Conservation (phyloP, 345 rosid species). For the Arabidopsis arenosa region DNA sequence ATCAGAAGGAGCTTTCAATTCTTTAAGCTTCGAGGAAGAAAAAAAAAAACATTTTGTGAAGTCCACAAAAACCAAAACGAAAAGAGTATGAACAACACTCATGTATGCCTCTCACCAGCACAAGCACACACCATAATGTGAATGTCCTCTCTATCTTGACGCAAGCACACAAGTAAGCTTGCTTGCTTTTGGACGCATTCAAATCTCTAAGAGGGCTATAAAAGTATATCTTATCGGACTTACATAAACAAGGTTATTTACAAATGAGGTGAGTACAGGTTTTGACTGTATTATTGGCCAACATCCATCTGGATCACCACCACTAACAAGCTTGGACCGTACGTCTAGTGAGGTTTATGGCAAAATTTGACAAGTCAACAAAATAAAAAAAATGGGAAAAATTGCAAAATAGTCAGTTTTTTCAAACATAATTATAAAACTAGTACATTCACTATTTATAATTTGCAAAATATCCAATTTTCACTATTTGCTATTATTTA, state of each 20-base stretch:
- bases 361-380: not conserved
- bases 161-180: constrained; percentile 58
- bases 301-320: constrained; percentile 66
- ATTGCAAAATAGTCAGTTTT: too few species aligned
- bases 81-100: constrained; percentile 25
- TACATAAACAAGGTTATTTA: constrained; percentile 67
- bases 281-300: constrained; percentile 42
- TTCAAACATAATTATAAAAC: too few species aligned
- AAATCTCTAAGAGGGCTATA: constrained; percentile 74
- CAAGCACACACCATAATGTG: not conserved
- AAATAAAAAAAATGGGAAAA: too few species aligned
- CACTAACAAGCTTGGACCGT: constrained; percentile 68
- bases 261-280: constrained; percentile 54
- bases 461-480: too few species aligned
- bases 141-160: constrained; percentile 90
- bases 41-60: not conserved
- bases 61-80: not conserved
- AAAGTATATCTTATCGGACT: constrained; percentile 13
- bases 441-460: too few species aligned
- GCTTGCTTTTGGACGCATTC: constrained; percentile 72
- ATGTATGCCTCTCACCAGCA: constrained; percentile 56
- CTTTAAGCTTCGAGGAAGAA: constrained; percentile 63
- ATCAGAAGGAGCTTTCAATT: constrained; percentile 86
- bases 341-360: constrained; percentile 1
- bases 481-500: too few species aligned